Evolutionary conservation across 768 basidiomycete species (phyloP), one percentile per base, ranked within the genome.

Genomic region (Coprinopsis strossmayeri): DNA sequence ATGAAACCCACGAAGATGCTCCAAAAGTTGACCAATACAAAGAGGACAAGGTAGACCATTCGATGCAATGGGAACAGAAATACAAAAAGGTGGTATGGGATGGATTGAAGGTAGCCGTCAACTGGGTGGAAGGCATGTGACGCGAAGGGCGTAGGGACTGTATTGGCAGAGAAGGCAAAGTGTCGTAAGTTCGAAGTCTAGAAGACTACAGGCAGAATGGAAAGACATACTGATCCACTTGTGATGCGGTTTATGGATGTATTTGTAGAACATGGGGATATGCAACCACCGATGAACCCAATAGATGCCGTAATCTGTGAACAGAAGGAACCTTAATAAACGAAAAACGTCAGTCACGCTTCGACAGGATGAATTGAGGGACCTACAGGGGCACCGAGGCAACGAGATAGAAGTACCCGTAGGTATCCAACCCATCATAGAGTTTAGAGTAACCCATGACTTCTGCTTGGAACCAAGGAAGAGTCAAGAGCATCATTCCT

Each of bases 51-150:
- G 67, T 91, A 96, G 41, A 91, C 58, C 52, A 73, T 69, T 51
- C 91, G 90, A 58, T 98, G 92, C 9, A 97, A 64, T 1, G 96
- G 96, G 71, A 97, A 91, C 35, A 95, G 15, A 70, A 84, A 90
- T 55, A 89, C 75, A 70, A 93, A 93, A 53, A 94, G 59, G 65
- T 99, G 96, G 62, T 98, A 98, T 1, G 96, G 96, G 3, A 98
- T 65, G 9, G 92, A 94, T 69, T 99, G 96, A 23, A 84, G 62
- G 63, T 89, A 98, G 1, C 96, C 96, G 64, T 99, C 96, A 18
- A 97, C 68, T 0, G 91, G 91, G 66, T 99, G 92, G 81, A 99
- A 99, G 0, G 96, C 96, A 61, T 97, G 88, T 20, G 95, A 95
- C 26, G 96, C 90, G 59, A 91, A 99, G 0, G 96, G 96, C 0